Percentiles rank a stretch among this genome's conserved stretches.
These are phyloP conservation scores for Cladophialophora chaetospira DNA, from an alignment of 2,329 filamentous ascomycete genomes.

Conservation along the genomic window DNA sequence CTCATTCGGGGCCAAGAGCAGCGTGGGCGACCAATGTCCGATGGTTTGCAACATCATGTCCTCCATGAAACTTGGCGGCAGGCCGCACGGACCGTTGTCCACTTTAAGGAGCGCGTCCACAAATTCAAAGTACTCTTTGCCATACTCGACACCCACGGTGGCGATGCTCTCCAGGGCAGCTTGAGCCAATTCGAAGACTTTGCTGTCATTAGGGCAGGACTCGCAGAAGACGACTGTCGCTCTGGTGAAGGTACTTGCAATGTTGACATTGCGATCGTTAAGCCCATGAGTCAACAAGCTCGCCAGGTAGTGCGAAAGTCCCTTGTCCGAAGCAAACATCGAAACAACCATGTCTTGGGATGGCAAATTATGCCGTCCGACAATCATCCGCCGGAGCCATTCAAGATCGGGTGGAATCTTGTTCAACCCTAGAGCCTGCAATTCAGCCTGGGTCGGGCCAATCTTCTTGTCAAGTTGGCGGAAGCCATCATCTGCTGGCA, in stretches of 20 bases:
- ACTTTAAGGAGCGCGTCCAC: constrained; percentile 56
- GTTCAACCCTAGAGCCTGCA: constrained; percentile 22
- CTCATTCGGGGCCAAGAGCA: constrained; percentile 55
- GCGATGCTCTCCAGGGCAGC: constrained; percentile 50
- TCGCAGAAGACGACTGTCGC: constrained; percentile 58
- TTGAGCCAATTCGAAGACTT: constrained; percentile 43
- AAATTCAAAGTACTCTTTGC: constrained; percentile 52
- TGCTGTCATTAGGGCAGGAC: constrained; percentile 40
- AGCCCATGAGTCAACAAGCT: constrained; percentile 57
- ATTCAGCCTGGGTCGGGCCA: constrained; percentile 17
- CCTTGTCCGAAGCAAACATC: constrained; percentile 56
- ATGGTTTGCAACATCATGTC: constrained; percentile 45
- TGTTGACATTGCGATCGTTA: constrained; percentile 53
- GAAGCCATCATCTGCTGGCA: constrained; percentile 50
- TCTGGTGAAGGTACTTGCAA: constrained; percentile 61
- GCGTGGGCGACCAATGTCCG: constrained; percentile 53
- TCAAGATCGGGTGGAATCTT: constrained; percentile 47
- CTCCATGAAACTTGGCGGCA: constrained; percentile 38
- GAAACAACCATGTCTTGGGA: constrained; percentile 60
- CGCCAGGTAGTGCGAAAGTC: constrained; percentile 52
- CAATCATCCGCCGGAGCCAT: constrained; percentile 65
- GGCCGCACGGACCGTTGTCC: constrained; percentile 35
- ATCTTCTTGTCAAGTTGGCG: constrained; percentile 34
- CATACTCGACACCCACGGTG: constrained; percentile 52
- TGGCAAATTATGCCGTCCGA: constrained; percentile 58